Conservation (phyloP, 2,329 filamentous ascomycete genomes). For the Apiospora marii region DNA sequence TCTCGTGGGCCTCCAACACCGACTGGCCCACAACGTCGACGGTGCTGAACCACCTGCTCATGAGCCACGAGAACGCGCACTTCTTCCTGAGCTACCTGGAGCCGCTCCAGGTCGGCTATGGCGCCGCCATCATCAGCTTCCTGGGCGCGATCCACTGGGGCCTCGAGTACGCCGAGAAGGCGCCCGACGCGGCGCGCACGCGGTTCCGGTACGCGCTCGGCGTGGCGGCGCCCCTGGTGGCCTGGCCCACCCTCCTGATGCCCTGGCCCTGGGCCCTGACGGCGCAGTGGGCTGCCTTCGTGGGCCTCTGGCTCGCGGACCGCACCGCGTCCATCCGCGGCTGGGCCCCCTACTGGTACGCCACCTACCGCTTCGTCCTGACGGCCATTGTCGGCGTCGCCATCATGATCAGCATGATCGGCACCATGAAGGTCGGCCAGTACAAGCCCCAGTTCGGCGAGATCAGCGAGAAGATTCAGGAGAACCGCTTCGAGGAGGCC, state of each 20-base stretch:
- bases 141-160: conserved; percentile 94
- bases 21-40: conserved; percentile 64
- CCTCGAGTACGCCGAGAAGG: conserved; percentile 80
- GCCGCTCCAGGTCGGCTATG: conserved; percentile 89
- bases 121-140: conserved; percentile 92
- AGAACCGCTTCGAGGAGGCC: conserved; percentile 43
- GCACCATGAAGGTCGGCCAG: conserved; percentile 76
- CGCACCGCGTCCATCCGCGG: conserved; percentile 74
- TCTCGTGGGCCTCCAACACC: conserved; percentile 84
- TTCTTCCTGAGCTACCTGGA: conserved; percentile 78
- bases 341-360: conserved; percentile 87
- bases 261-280: conserved; percentile 87
- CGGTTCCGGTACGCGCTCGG: conserved; percentile 86
- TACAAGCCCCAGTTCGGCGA: conserved; percentile 46
- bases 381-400: conserved; percentile 87
- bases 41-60: conserved; percentile 69
- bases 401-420: conserved; percentile 82
- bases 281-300: conserved; percentile 85
- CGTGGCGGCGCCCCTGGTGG: conserved; percentile 78
- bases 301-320: conserved; percentile 86
- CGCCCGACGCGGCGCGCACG: conserved; percentile 66
- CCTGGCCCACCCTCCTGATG: conserved; percentile 89
- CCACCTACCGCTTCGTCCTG: conserved; percentile 87
- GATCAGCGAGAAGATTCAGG: conserved; percentile 49
- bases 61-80: conserved; percentile 76